phyloP scores from a whole-genome alignment of 1,284 basidiomycete species.

The Cutaneotrichosporon sp. region DNA sequence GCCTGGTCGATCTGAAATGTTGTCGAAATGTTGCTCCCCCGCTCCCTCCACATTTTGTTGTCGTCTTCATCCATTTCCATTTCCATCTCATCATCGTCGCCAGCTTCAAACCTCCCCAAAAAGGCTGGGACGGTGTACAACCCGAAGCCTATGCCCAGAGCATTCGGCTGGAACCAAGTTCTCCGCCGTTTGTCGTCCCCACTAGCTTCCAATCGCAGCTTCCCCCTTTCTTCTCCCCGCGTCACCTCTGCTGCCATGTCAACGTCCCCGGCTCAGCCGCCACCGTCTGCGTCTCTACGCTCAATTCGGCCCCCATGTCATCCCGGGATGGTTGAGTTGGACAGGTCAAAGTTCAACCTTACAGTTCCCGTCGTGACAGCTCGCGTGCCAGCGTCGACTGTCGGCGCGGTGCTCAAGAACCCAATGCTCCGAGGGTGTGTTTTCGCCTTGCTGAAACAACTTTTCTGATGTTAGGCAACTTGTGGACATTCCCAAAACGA shows the following conservation, averaged over 20 bases:
- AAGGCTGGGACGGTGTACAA: neutral
- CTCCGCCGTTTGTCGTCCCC: neutral
- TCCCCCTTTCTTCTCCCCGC: neutral
- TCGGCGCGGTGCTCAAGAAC: constrained; percentile 58
- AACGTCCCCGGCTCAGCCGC: neutral
- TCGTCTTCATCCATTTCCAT: too few species aligned
- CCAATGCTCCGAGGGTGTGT: constrained; percentile 58
- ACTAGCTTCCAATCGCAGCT: neutral
- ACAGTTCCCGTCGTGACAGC: constrained; percentile 63
- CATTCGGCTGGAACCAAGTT: neutral
- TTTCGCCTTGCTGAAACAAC: neutral
- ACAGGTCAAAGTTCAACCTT: constrained; percentile 62
- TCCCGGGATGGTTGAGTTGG: constrained; percentile 51
- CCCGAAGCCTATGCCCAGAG: neutral
- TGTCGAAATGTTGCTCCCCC: too few species aligned
- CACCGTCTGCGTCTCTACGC: constrained; percentile 4
- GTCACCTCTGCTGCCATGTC: neutral
- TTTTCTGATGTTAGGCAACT: constrained; percentile 49
- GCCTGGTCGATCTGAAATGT: too few species aligned
- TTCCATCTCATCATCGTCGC: too few species aligned
- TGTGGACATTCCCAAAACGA: constrained; percentile 64
- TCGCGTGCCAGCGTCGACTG: constrained; percentile 58
- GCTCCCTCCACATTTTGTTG: too few species aligned
- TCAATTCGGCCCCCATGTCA: constrained; percentile 35
- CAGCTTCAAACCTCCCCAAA: too few species aligned